phyloP scores from a whole-genome alignment of 306 rosid species.

The Betula pendula region DNA sequence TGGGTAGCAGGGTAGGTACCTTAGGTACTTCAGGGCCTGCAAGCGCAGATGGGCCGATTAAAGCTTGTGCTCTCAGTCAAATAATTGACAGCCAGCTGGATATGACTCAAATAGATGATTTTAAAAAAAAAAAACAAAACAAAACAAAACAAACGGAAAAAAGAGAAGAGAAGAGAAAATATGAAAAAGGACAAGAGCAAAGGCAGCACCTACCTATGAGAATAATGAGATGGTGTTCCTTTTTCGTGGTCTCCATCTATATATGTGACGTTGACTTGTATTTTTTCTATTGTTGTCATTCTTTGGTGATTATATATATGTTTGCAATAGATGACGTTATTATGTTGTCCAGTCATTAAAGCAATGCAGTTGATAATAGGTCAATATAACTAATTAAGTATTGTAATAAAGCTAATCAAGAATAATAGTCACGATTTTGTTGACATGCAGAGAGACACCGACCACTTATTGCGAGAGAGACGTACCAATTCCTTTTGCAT shows the following conservation, averaged over 20 bases:
- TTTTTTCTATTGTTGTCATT: not conserved
- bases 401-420: too few relatives aligned
- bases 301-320: conserved; percentile 19
- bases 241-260: not conserved
- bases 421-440: not conserved
- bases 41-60: not conserved
- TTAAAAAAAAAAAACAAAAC: too few relatives aligned
- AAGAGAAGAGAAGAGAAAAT: not conserved
- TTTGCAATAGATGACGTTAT: conserved; percentile 3
- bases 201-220: too few relatives aligned
- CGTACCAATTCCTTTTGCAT: not conserved
- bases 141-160: too few relatives aligned
- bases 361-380: not conserved
- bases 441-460: not conserved
- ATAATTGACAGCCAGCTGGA: too few relatives aligned
- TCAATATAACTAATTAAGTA: not conserved
- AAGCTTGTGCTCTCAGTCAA: not conserved
- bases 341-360: not conserved
- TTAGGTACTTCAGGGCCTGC: not conserved
- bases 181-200: too few relatives aligned
- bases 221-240: too few relatives aligned
- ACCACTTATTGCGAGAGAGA: too few relatives aligned
- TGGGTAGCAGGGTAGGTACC: too few relatives aligned
- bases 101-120: too few relatives aligned
- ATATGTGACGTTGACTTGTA: not conserved